Evolutionary conservation across 768 basidiomycete species (phyloP).

Genomic region (Gloeopeniophorella convolvens): DNA sequence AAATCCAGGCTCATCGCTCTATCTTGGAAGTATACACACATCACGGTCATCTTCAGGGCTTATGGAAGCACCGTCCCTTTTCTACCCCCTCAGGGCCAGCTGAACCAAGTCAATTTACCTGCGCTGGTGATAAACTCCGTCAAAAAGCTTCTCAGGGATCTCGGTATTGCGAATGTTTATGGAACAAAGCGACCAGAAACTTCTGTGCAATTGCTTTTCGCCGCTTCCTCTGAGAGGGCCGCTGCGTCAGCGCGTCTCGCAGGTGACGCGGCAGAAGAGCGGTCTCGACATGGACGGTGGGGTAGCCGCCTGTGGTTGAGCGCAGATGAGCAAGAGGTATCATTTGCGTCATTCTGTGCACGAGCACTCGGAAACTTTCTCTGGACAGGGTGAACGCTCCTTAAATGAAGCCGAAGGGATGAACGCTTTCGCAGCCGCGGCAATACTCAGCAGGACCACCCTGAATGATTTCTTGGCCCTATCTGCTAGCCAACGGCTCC

Average conservation of each 20-base stretch:
- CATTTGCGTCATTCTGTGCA: neutral
- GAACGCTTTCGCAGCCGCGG: conserved; percentile 64
- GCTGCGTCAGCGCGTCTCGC: conserved; percentile 48
- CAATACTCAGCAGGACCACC: conserved; percentile 49
- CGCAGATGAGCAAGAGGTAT: conserved; percentile 42
- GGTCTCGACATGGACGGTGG: conserved; percentile 39
- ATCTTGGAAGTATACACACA: conserved; percentile 54
- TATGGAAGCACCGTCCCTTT: conserved; percentile 31
- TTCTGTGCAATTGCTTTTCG: conserved; percentile 52
- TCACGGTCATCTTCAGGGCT: conserved; percentile 52
- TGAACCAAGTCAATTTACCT: neutral
- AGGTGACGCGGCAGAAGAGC: conserved; percentile 49
- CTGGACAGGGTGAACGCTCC: conserved; percentile 51
- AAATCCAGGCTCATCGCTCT: conserved; percentile 39
- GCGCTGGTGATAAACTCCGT: conserved; percentile 52
- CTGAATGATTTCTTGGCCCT: conserved; percentile 47
- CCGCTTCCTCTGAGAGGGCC: conserved; percentile 50
- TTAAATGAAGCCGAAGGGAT: conserved; percentile 52
- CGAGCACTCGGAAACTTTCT: neutral
- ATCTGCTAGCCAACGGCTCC: conserved; percentile 13
- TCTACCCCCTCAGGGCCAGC: conserved; percentile 39
- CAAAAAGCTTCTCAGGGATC: conserved; percentile 56
- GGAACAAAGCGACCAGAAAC: conserved; percentile 41
- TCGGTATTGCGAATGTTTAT: conserved; percentile 57
- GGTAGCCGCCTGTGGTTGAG: conserved; percentile 54